Percentiles rank a stretch among this genome's conserved stretches.
These are phyloP conservation scores for Pelargonium nanum DNA, from an alignment of 345 rosid species.

Conservation along the genomic window DNA sequence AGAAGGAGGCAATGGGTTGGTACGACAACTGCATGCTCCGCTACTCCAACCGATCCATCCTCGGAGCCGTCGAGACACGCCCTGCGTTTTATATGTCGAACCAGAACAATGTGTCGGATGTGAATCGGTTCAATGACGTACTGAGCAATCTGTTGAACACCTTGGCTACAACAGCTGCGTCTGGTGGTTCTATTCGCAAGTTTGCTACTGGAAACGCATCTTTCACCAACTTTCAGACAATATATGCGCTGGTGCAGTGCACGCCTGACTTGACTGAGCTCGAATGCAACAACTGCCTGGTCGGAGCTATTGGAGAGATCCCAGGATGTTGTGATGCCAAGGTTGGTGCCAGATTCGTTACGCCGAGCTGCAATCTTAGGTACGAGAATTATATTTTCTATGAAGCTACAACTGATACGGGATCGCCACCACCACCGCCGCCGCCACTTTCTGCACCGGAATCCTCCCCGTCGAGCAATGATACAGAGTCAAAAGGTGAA, in stretches of 20 bases:
- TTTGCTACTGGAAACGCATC: conserved; percentile 14
- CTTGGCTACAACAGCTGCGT: conserved; percentile 9
- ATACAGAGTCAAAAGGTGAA: too few relatives aligned
- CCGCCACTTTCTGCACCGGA: too few relatives aligned
- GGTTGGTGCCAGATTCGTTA: conserved; percentile 13
- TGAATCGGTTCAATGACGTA: conserved; percentile 2
- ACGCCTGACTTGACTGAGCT: conserved; percentile 20
- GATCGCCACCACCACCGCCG: background rate
- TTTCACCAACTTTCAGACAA: background rate
- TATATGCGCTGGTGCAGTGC: conserved; percentile 28
- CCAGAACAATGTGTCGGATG: too few relatives aligned
- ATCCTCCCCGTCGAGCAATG: too few relatives aligned
- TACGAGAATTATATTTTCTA: conserved; percentile 18
- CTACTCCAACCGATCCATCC: conserved; percentile 12
- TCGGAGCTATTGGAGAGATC: background rate
- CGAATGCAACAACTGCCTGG: conserved; percentile 12
- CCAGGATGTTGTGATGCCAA: background rate
- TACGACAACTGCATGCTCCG: conserved; percentile 15
- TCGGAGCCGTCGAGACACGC: background rate
- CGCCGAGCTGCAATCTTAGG: conserved; percentile 25
- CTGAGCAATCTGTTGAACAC: conserved; percentile 3
- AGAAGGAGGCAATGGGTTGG: conserved; percentile 4
- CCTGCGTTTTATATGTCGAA: too few relatives aligned
- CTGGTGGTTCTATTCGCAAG: conserved; percentile 14
- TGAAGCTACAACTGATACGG: background rate